Base-by-base conservation (phyloP, 768 basidiomycete genomes). In the Asterophora lycoperdoides region DNA sequence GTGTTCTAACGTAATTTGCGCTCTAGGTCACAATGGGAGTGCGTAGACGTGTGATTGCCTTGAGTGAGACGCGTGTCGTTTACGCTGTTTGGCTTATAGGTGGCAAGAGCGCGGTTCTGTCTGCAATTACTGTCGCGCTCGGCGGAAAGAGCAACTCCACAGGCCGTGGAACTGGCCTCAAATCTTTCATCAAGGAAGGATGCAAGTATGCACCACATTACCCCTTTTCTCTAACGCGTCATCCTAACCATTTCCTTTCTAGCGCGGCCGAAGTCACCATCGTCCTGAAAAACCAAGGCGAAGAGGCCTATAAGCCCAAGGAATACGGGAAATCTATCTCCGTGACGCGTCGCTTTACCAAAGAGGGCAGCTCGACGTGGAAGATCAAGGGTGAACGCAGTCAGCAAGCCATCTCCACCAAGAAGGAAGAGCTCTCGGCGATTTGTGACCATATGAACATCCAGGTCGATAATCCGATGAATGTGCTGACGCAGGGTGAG, bases 381-480 rank as follows among this genome's bases (percentile, higher is more conserved):
- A 92, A 86, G 65, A 89, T 98, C 62, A 85, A 79, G 70, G 76
- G 68, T 56, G 80, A 32, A 77, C 75, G 55, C 61, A 81, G 8
- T 1, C 10, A 40, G 1, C 42, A 56, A 4, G 38, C 41, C 10
- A 67, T 96, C 49, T 85, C 84, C 29, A 83, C 73, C 11, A 93
- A 89, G 70, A 81, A 83, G 56, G 84, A 91, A 8, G 93, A 97
- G 60, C 67, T 99, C 9, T 77, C 87, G 14, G 80, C 84, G 1
- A 97, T 99, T 42, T 87, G 87, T 58, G 91, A 95, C 62, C 87
- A 93, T 55, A 95, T 96, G 86, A 93, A 93, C 58, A 90, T 99
- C 47, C 93, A 95, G 62, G 90, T 96, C 51, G 93, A 96, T 63
- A 94, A 94, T 60, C 95, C 94, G 1, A 83, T 97, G 82, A 97